phyloP scores from a whole-genome alignment of 2,329 filamentous ascomycete genomes.

The Cladosporium sphaerospermum region DNA sequence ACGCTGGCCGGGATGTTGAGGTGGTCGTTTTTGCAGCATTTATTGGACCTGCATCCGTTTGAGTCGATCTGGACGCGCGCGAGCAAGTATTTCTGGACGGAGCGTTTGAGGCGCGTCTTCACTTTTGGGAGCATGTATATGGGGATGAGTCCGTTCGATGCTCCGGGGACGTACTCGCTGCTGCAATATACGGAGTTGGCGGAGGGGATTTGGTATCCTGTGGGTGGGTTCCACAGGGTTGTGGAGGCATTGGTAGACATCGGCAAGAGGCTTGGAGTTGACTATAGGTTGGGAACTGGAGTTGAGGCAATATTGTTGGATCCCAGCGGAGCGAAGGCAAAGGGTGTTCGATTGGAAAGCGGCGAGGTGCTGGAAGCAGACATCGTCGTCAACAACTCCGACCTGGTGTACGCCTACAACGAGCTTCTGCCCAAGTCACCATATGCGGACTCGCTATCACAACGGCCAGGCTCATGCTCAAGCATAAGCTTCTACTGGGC shows the following conservation, averaged over 20 bases:
- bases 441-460: conserved; percentile 40
- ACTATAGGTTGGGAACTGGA: conserved; percentile 55
- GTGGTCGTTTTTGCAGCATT: conserved; percentile 52
- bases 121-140: conserved; percentile 79
- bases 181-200: conserved; percentile 70
- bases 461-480: conserved; percentile 58
- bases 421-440: conserved; percentile 53
- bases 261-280: conserved; percentile 55
- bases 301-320: conserved; percentile 52
- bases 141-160: conserved; percentile 73
- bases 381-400: conserved; percentile 64
- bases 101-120: conserved; percentile 63
- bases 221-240: conserved; percentile 61
- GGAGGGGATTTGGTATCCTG: conserved; percentile 71
- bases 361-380: conserved; percentile 58
- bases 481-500: conserved; percentile 75
- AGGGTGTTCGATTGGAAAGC: conserved; percentile 53
- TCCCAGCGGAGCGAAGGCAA: conserved; percentile 46
- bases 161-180: conserved; percentile 66
- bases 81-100: conserved; percentile 62
- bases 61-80: conserved; percentile 64
- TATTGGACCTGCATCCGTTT: conserved; percentile 61
- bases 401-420: conserved; percentile 68
- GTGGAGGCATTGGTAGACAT: conserved; percentile 59
- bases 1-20: conserved; percentile 51